Conservation (phyloP, 352 stramenopile species). For the Phytopythium sindhum region DNA sequence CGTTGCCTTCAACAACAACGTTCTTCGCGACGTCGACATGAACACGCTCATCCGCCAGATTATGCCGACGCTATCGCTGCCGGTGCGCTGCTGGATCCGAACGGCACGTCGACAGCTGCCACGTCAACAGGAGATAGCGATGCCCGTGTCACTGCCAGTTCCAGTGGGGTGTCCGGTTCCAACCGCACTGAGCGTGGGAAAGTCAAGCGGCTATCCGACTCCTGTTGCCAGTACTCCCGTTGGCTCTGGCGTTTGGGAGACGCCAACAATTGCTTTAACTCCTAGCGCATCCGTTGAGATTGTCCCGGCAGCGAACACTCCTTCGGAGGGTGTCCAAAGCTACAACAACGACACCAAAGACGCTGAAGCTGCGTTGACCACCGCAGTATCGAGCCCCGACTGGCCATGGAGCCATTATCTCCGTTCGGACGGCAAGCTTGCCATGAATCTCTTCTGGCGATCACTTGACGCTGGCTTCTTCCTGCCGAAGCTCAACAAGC, state of each 20-base stretch:
- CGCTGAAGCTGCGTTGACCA: background rate
- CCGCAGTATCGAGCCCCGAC: constrained; percentile 38
- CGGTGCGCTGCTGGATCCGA: constrained; percentile 58
- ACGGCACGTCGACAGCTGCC: constrained; percentile 22
- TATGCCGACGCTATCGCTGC: constrained; percentile 27
- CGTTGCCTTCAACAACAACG: constrained; percentile 54
- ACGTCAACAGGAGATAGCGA: background rate
- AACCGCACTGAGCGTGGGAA: background rate
- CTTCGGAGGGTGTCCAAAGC: background rate
- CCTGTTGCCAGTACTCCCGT: background rate
- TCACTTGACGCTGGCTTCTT: constrained; percentile 72
- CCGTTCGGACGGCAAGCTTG: constrained; percentile 76
- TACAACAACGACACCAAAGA: background rate
- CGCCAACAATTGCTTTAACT: background rate
- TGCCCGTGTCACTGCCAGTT: background rate
- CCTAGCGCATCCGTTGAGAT: background rate
- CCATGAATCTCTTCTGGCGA: constrained; percentile 83
- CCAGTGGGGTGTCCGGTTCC: background rate
- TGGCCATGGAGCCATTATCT: constrained; percentile 78
- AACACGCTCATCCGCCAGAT: constrained; percentile 30
- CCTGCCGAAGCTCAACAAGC: constrained; percentile 39
- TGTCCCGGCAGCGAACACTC: background rate
- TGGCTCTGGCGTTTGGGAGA: background rate
- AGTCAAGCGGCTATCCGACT: background rate
- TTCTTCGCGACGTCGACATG: constrained; percentile 27